Base-by-base conservation (phyloP, 2,329 filamentous ascomycete genomes). In the Penicillium corylophilum region DNA sequence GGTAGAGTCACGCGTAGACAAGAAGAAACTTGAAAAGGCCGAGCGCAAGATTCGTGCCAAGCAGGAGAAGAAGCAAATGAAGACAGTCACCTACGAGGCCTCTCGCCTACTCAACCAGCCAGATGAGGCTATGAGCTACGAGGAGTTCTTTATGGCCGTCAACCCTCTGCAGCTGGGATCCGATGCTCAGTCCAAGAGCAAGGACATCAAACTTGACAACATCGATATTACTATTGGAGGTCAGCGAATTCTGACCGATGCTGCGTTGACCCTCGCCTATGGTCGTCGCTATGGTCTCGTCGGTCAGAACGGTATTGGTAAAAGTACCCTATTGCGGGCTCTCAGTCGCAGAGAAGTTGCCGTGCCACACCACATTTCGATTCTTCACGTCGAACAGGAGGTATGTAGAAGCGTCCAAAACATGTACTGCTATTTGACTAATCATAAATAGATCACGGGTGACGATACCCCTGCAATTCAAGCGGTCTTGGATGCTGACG, bases 101-200 rank as follows among this genome's bases (percentile, higher is more conserved):
- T 97, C 94, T 12, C 86, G 86, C 61, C 79, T 99, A 61, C 84
- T 99, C 60, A 87, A 95, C 68, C 84, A 90, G 73, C 82, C 90
- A 4, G 88, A 93, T 64, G 83, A 87, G 64, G 79, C 92, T 12
- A 87, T 96, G 79, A 95, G 90, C 36, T 99, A 99, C 71, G 94
- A 99, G 75, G 94, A 99, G 71, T 97, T 99, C 77, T 99, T 95
- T 82, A 97, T 99, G 94, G 88, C 90, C 48, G 94, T 99, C 78
- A 99, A 99, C 73, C 94, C 94, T 55, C 82, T 99, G 57, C 93
- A 97, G 70, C 67, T 97, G 54, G 93, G 91, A 48, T 77, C 80
- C 20, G 85, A 81, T 60, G 73, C 82, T 50, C 73, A 86, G 53
- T 82, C 86, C 28, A 99, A 97, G 85, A 96, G 92, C 74, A 99